Evolutionary conservation across 2,329 filamentous ascomycete genomes (phyloP), one percentile per base, ranked within the genome.

Genomic region (Chaetomium olivaceum): DNA sequence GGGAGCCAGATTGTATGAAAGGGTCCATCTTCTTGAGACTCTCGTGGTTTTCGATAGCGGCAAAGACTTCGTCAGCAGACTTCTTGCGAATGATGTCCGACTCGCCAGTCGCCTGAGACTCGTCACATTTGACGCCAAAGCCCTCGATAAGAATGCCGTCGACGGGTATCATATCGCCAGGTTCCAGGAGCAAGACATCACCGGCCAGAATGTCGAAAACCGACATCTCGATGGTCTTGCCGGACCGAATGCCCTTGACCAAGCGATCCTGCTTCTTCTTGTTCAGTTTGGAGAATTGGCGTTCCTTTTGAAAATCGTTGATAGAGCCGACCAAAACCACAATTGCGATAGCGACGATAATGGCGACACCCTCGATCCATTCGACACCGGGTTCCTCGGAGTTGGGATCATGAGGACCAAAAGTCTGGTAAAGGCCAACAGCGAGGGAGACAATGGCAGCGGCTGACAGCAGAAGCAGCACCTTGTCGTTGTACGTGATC

Each of bases 401-500:
- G 2, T 79, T 73, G n/a, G n/a, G n/a, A 67, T 90, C 87, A 4
- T 81, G 70, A 23, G 80, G 79, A 14, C 89, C 89, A 74, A 91
- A 89, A 0, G 89, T 90, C 75, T 92, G 89, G 75, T 92, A 93
- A 0, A 93, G 80, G 57, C 91, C 91, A 51, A 93, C 83, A 5
- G 87, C 89, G 52, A 93, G 82, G 54, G 90, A 92, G 58, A 93
- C 86, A 46, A 87, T 81, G 3, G 91, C 91, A 52, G 91, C 91
- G 58, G 85, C 80, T 0, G 89, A 90, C 62, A 92, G 80, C 6
- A 92, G 80, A 65, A 92, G 90, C 55, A 93, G 80, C 3, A 93
- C 89, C 75, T 93, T 93, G 81, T 93, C 91, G 77, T 93, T 91
- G 76, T 92, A 92, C 0, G 91, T 91, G 72, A 93, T 90, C 90